Conservation (phyloP, 2,329 filamentous ascomycete genomes). For the Didymella segeticola region DNA sequence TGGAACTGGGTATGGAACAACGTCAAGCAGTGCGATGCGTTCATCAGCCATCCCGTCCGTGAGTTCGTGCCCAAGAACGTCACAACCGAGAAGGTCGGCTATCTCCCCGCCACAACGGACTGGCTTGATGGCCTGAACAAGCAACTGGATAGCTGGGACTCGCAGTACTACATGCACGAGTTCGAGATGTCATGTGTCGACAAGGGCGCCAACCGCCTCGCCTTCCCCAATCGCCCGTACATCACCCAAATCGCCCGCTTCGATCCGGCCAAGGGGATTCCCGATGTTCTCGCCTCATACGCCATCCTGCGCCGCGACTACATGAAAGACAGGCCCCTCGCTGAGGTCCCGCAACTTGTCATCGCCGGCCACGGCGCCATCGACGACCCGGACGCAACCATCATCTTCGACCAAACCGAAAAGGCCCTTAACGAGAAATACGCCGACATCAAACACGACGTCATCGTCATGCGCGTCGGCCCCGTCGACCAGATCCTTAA, state of each 20-base stretch:
- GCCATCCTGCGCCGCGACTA: conserved; percentile 72
- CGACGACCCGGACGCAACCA: conserved; percentile 77
- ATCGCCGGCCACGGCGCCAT: conserved; percentile 81
- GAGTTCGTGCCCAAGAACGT: conserved; percentile 76
- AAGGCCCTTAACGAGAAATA: conserved; percentile 69
- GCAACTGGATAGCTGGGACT: conserved; percentile 71
- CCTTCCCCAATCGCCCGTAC: conserved; percentile 70
- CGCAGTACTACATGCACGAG: conserved; percentile 75
- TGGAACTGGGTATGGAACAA: conserved; percentile 79
- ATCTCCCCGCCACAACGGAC: conserved; percentile 81
- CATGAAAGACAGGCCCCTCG: conserved; percentile 57
- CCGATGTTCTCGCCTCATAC: conserved; percentile 77
- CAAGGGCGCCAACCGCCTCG: conserved; percentile 65
- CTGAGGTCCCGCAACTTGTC: conserved; percentile 72
- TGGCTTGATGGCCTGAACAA: conserved; percentile 88
- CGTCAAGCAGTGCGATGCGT: conserved; percentile 75
- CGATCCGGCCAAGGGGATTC: conserved; percentile 82
- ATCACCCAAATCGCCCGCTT: conserved; percentile 84
- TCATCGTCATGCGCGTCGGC: conserved; percentile 77
- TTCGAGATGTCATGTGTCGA: conserved; percentile 70
- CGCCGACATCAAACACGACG: conserved; percentile 56
- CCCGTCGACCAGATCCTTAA: conserved; percentile 84
- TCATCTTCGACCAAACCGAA: conserved; percentile 76
- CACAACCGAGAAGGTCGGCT: conserved; percentile 70
- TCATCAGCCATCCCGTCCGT: conserved; percentile 81